Base-by-base conservation (phyloP, 2,329 filamentous ascomycete genomes). In the Colletotrichum shisoi region DNA sequence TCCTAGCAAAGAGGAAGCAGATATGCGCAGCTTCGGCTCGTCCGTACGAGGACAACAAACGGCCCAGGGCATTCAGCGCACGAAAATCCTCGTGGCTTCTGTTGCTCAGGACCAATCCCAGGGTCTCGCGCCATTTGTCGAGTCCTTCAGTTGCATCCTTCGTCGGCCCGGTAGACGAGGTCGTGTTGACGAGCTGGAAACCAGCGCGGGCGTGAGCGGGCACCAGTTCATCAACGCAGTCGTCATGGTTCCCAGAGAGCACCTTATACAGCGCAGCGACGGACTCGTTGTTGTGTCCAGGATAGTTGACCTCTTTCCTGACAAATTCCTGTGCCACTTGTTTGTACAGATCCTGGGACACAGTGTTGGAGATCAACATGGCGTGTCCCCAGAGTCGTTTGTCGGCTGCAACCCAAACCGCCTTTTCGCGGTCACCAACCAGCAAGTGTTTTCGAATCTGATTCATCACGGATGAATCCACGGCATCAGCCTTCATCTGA, bases 331-430 rank as follows among this genome's bases (percentile, higher is more conserved):
- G 93, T 0, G 93, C 88, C 31, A 99, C 94, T 75, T 96, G 92
- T 76, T 93, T 96, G 86, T 96, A 98, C 2, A 96, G 83, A 24
- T 92, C 91, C 54, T 91, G 83, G 1, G 92, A 95, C 79, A 96
- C 77, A 0, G 88, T 89, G 68, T 88, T 86, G 1, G 95, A 91
- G 42, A 99, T 90, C 21, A 99, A 83, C 85, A 99, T 91, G 3
- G 95, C 96, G 77, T 99, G 96, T 2, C 93, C 95, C 96, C 96
- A 99, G 3, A 99, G 82, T 56, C 94, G 88, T 76, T 94, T 93
- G 76, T 99, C 95, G 39, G 93, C 94, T 4, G 95, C 94, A 70
- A 91, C 85, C 94, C 94, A 98, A 0, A 96, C 91, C 5, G 95
- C 95, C 71, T 94, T 92, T 74, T 97, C 93, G 24, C 93, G 87